Conservation (phyloP, 208 protist genomes). For the Naegleria lovaniensis region DNA sequence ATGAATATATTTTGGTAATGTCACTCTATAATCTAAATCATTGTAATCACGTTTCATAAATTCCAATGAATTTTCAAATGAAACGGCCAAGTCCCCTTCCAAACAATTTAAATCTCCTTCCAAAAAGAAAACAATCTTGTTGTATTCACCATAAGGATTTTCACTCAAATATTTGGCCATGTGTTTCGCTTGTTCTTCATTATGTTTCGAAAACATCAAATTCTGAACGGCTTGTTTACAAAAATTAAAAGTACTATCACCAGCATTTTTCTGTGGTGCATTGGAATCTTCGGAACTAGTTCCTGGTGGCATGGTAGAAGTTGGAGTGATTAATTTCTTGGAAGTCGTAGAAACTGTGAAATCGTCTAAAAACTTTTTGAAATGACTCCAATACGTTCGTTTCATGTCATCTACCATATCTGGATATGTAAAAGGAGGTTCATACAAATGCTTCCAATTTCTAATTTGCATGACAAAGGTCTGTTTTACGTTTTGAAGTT, state of each 20-base stretch:
- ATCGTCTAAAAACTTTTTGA: neutral
- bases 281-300: neutral
- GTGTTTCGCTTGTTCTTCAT: neutral
- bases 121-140: neutral
- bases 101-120: neutral
- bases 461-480: neutral
- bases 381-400: neutral
- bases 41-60: neutral
- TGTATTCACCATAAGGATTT: neutral
- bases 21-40: neutral
- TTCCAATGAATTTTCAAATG: neutral
- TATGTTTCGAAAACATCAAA: neutral
- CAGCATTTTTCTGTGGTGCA: neutral
- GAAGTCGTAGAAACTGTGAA: neutral
- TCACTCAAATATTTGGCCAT: neutral
- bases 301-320: too few relatives aligned
- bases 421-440: neutral
- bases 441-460: neutral
- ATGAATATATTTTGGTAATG: neutral
- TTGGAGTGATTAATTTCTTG: neutral
- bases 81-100: neutral
- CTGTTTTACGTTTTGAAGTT: neutral
- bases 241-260: neutral
- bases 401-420: neutral
- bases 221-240: neutral